Evolutionary conservation across 129 eudicot species (phyloP), one percentile per base, ranked within the genome.

Genomic region (Flaveria brownii): DNA sequence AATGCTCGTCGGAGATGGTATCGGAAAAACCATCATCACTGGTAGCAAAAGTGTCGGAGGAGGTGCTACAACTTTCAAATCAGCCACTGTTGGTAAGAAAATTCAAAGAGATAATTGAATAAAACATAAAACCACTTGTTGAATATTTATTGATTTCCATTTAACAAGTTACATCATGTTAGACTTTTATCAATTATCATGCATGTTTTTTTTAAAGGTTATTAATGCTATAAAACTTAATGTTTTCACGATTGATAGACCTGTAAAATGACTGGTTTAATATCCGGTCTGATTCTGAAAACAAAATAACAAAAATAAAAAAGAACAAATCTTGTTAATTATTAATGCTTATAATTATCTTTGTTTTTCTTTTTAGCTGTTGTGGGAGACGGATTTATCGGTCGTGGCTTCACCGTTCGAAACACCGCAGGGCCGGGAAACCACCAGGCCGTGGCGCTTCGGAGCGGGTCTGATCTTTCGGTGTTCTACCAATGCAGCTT

Each of bases 1-100:
- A 20, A 88, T 88, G 92, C 39, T 88, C 0, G 16, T 81, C 67
- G 92, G 92, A 74, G 92, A 88, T 81, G 90, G 92, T n/a, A 88
- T 83, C 9, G 90, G 92, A 23, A 88, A 81, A 62, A 88, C 92
- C 4, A 76, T 88, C 20, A 83, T 88, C 8, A 88, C 90, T 11
- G 92, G 92, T 39, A 88, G 92, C 56, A 88, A 49, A 68, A 85
- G 92, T 57, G 92, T 85, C 30, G 92, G 81, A 1, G 86, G 88
- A 57, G 92, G 92, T 30, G 15, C 84, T 77, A 88, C 92, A 16
- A 85, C 90, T 30, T 88, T 83, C 68, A 76, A 73, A 22, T 88
- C 92, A 2, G 90, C 92, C 16, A 88, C 92, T 4, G 81, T 88
- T 46, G 92, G 92, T 88, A 82, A 84, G 91, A 28, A 36, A 25